Evolutionary conservation across 257 asterid genomes (phyloP).

Genomic region (Solanum pennellii): DNA sequence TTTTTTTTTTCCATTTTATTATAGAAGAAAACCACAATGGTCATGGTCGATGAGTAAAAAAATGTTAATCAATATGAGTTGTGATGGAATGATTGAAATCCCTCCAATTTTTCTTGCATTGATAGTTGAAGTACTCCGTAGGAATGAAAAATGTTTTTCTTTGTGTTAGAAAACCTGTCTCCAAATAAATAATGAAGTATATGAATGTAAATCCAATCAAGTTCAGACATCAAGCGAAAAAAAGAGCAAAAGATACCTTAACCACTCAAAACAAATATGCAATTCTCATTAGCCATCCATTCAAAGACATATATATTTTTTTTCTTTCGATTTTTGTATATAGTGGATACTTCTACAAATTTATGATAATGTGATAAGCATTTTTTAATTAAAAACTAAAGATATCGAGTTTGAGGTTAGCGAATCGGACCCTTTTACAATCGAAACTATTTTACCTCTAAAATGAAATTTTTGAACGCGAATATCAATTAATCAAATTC

Average conservation of each 20-base stretch:
- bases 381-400: accelerated
- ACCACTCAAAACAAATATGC: not conserved
- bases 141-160: too few relatives aligned
- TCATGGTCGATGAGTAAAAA: not conserved
- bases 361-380: not conserved
- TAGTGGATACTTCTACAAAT: too few relatives aligned
- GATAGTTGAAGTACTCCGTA: not conserved
- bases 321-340: too few relatives aligned
- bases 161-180: too few relatives aligned
- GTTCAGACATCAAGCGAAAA: accelerated
- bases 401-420: not conserved
- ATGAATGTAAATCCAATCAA: too few relatives aligned
- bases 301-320: too few relatives aligned
- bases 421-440: accelerated
- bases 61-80: too few relatives aligned
- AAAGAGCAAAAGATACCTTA: accelerated
- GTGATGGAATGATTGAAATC: not conserved
- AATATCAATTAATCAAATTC: not conserved
- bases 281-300: not conserved
- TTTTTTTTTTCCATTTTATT: not conserved
- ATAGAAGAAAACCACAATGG: not conserved
- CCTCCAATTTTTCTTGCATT: too few relatives aligned
- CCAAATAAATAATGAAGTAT: too few relatives aligned
- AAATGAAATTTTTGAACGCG: not conserved
- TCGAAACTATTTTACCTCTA: not conserved